Conservation (phyloP, 164 flowering plant species). For the Tetracentron sinense region DNA sequence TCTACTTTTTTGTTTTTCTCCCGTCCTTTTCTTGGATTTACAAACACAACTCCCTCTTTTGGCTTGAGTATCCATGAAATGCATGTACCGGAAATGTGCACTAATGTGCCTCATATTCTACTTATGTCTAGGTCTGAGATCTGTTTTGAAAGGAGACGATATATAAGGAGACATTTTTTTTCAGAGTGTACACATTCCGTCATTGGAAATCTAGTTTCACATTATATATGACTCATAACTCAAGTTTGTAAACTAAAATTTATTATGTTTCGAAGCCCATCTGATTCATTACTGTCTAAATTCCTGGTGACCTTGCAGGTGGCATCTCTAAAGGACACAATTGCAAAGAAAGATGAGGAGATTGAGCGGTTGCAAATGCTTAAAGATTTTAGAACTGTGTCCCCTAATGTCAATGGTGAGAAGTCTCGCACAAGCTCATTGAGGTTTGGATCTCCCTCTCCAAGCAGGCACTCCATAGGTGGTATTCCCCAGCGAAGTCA, state of each 20-base stretch:
- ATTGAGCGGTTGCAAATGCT: constrained; percentile 65
- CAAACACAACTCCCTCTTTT: too few species aligned
- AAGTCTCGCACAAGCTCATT: constrained; percentile 27
- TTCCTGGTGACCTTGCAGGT: constrained; percentile 40
- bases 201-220: not conserved
- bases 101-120: too few species aligned
- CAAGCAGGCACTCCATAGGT: constrained; percentile 21
- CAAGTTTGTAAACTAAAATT: too few species aligned
- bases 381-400: constrained; percentile 45
- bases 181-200: not conserved
- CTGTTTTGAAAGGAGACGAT: too few species aligned
- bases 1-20: too few species aligned
- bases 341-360: constrained; percentile 84
- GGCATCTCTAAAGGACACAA: constrained; percentile 70
- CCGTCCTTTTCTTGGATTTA: too few species aligned
- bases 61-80: too few species aligned
- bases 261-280: not conserved
- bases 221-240: not conserved
- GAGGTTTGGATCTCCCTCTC: constrained; percentile 39
- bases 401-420: constrained; percentile 30
- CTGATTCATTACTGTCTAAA: not conserved
- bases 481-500: constrained; percentile 25
- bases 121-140: too few species aligned
- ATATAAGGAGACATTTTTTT: too few species aligned
- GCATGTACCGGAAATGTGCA: too few species aligned